Evolutionary conservation across 805 yeast genomes (phyloP), one percentile per base, ranked within the genome.

Genomic region (Cyberlindnera saturnus): DNA sequence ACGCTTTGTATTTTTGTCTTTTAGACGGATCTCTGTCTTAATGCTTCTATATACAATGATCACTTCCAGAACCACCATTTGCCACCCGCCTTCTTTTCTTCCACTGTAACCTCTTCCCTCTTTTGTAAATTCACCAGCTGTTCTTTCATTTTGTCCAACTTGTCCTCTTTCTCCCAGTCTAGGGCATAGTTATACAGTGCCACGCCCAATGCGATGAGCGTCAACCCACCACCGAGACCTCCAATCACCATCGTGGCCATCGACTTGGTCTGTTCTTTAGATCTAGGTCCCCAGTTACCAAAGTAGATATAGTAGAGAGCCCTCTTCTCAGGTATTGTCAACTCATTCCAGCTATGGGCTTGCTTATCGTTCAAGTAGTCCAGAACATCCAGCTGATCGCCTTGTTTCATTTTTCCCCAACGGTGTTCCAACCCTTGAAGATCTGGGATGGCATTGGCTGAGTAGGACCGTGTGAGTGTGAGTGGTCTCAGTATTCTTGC

Each of bases 241-340:
- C 47, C 46, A 31, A 57, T 20, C 6, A 57, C 46, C 3, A 29
- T 32, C 18, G 47, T 48, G 1, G 60, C 46, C 0, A 45, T 17
- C 6, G 47, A 40, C 18, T 35, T 41, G 23, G 32, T 29, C 14
- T 41, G 45, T 6, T 18, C 37, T 3, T 36, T 45, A 3, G 54
- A 34, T 18, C 70, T 49, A 10, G 69, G 69, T 1, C 73, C 73
- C 64, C 66, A 65, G 11, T 53, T 49, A 1, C 73, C 73, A 39
- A 51, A 69, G 9, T 64, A 61, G 14, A 68, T 53, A 48, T 56
- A 64, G 45, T 67, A 67, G 6, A 61, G 47, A 1, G 64, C 63
- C 36, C 44, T 48, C 38, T 55, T 49, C 38, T 69, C 72, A 1
- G 47, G 45, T 1, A 10, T 17, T 3, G 62, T 42, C 49, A 69